These are phyloP conservation scores for Sarocladiaceae sp. DNA, from an alignment of 2,329 filamentous ascomycete genomes.

Conservation along the genomic window DNA sequence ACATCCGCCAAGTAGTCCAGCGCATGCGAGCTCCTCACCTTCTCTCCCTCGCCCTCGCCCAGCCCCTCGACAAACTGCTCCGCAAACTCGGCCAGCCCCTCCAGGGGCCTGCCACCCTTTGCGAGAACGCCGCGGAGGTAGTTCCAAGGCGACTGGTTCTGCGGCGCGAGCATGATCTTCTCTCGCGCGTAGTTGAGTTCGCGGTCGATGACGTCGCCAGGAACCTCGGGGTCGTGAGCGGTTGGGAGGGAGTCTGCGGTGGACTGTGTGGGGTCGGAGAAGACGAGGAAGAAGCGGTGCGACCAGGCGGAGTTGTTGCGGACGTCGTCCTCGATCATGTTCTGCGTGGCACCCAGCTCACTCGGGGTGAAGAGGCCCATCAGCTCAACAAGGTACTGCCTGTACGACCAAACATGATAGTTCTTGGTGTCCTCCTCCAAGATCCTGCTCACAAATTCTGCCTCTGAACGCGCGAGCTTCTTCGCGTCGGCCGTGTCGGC, in stretches of 20 bases:
- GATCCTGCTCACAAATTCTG: constrained; percentile 71
- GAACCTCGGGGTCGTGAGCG: constrained; percentile 48
- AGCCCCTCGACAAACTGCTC: constrained; percentile 43
- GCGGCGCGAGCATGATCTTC: constrained; percentile 72
- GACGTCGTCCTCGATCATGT: constrained; percentile 71
- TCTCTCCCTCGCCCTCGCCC: constrained; percentile 39
- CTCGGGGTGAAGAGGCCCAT: constrained; percentile 64
- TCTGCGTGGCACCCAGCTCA: constrained; percentile 66
- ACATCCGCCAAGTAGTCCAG: constrained; percentile 69
- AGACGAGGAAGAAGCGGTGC: constrained; percentile 90
- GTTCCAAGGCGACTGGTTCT: constrained; percentile 94
- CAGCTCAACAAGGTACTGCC: constrained; percentile 62
- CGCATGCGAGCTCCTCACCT: constrained; percentile 56
- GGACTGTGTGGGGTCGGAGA: constrained; percentile 51
- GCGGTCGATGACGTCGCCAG: constrained; percentile 58
- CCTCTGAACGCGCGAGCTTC: constrained; percentile 59
- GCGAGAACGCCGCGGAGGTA: constrained; percentile 73
- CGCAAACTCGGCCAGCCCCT: constrained; percentile 40
- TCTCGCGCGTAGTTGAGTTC: constrained; percentile 70
- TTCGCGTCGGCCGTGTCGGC: constrained; percentile 46
- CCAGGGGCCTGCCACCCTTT: constrained; percentile 52
- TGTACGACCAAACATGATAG: constrained; percentile 97
- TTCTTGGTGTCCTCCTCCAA: constrained; percentile 87
- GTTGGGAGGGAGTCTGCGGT: constrained; percentile 43
- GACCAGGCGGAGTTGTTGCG: constrained; percentile 98